These are phyloP conservation scores for Anthostomella pinea DNA, from an alignment of 2,329 filamentous ascomycete species.

Conservation along the genomic window DNA sequence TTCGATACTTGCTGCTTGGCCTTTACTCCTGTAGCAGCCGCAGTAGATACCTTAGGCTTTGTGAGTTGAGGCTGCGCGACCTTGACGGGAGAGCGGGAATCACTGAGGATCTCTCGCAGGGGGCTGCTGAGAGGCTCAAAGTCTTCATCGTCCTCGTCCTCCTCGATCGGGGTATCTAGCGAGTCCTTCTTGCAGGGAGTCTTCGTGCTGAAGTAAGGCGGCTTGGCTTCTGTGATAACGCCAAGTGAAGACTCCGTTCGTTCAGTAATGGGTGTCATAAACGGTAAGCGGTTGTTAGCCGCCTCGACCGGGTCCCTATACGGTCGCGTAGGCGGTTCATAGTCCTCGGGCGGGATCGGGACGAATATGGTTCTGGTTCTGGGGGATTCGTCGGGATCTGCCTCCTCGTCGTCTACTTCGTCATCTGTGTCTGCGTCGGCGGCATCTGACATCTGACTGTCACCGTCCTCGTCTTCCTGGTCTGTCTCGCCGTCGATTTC, in stretches of 20 bases:
- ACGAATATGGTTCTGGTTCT: constrained; percentile 67
- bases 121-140: constrained; percentile 63
- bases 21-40: too few species aligned
- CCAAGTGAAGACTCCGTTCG: constrained; percentile 86
- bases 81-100: constrained; percentile 44
- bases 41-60: constrained; percentile 38
- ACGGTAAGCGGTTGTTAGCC: constrained; percentile 88
- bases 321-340: constrained; percentile 72
- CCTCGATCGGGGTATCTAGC: constrained; percentile 28
- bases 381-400: too few species aligned
- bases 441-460: constrained; percentile 30
- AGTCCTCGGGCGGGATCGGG: constrained; percentile 81
- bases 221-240: constrained; percentile 55
- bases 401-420: constrained; percentile 37
- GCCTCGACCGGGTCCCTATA: constrained; percentile 77
- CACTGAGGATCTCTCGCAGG: constrained; percentile 61
- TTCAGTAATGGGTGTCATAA: constrained; percentile 98
- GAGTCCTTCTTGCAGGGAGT: constrained; percentile 65
- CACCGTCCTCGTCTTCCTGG: constrained; percentile 32
- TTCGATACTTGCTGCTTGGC: constrained; percentile 51
- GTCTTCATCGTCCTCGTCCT: constrained; percentile 33
- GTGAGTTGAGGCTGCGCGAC: constrained; percentile 49
- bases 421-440: constrained; percentile 22
- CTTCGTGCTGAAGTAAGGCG: constrained; percentile 64
- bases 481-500: constrained; percentile 35